Base-by-base conservation (phyloP, 768 basidiomycete genomes). In the Tylopilus balloui region DNA sequence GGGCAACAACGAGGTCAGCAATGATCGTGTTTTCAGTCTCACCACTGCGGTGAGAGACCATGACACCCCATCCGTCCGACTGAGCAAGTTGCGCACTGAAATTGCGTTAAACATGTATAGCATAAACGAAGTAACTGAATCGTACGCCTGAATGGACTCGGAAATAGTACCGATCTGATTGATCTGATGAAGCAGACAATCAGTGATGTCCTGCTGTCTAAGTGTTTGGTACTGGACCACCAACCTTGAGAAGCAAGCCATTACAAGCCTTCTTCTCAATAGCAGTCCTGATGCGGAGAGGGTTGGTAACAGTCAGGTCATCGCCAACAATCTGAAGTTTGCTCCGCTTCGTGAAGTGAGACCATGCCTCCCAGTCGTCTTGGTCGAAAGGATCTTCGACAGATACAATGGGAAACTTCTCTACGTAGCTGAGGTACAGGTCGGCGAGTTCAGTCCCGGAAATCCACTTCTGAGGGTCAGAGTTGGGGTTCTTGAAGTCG, bases 211-310 rank as follows among this genome's bases (percentile, higher is more conserved):
- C 36, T 0, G 15, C 10, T 7, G 5, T n/a, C 10, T 9, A 8
- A 43, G n/a, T 8, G 20, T 8, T 13, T 11, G 31, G 24, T 7
- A 23, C 19, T 29, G 6, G 14, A 39, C 15, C 15, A 55, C 62
- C n/a, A 43, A 76, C 80, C 86, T 98, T 99, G 73, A 99, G 84
- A 54, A 99, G 81, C 34, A 99, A 81, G 67, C 92, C 96, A 65
- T 98, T 98, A 84, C 95, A 98, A 31, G 96, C 91, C 82, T 95
- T 97, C 84, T 95, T 96, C 77, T 97, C 90, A 56, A 98, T 96
- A 60, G 96, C 96, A 32, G 91, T 95, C 82, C 91, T 90, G 84
- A 99, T 97, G 53, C 96, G 86, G 54, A 84, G 71, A 35, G 92
- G 90, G 81, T 99, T 99, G 64, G 96, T 98, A 61, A 99, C 96